A percentile compares a stretch with the other conserved stretches of the same genome.
These are phyloP conservation scores for Citrus reticulata DNA, from an alignment of 345 rosid species.

Conservation along the genomic window DNA sequence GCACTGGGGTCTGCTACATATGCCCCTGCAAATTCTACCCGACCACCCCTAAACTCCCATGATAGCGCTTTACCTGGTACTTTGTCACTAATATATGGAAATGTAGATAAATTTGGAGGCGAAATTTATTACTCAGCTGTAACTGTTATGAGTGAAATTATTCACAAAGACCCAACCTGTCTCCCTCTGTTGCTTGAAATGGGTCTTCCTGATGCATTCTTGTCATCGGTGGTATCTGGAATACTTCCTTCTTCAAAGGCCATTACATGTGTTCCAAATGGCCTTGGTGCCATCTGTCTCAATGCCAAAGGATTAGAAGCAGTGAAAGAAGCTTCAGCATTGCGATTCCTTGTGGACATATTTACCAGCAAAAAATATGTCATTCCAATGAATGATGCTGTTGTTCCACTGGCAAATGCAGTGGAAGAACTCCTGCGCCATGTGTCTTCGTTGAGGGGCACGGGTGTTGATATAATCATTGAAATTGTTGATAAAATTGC, in stretches of 20 bases:
- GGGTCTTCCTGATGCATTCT: conserved; percentile 91
- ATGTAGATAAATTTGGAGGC: conserved; percentile 86
- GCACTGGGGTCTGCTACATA: conserved; percentile 94
- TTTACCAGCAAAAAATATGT: conserved; percentile 89
- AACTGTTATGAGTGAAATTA: conserved; percentile 93
- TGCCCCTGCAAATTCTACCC: conserved; percentile 65
- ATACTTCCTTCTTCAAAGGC: conserved; percentile 92
- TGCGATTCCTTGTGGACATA: conserved; percentile 75
- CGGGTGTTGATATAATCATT: conserved; percentile 84
- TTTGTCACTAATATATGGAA: conserved; percentile 63
- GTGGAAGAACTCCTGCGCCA: conserved; percentile 97
- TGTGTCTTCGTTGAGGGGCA: conserved; percentile 75
- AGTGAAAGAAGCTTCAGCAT: conserved; percentile 77
- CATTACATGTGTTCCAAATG: conserved; percentile 89
- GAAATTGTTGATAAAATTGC: conserved; percentile 84
- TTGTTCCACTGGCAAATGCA: conserved; percentile 92
- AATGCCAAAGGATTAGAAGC: conserved; percentile 87
- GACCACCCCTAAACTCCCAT: conserved; percentile 64
- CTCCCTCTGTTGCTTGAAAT: conserved; percentile 71
- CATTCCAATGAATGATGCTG: conserved; percentile 86
- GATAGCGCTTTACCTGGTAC: conserved; percentile 76
- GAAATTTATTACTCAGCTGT: conserved; percentile 94
- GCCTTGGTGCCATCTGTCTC: conserved; percentile 94
- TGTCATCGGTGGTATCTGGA: conserved; percentile 81
- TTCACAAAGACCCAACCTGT: conserved; percentile 96